These are phyloP conservation scores for Pleurotus platypus DNA, from an alignment of 768 basidiomycete species.

Conservation along the genomic window DNA sequence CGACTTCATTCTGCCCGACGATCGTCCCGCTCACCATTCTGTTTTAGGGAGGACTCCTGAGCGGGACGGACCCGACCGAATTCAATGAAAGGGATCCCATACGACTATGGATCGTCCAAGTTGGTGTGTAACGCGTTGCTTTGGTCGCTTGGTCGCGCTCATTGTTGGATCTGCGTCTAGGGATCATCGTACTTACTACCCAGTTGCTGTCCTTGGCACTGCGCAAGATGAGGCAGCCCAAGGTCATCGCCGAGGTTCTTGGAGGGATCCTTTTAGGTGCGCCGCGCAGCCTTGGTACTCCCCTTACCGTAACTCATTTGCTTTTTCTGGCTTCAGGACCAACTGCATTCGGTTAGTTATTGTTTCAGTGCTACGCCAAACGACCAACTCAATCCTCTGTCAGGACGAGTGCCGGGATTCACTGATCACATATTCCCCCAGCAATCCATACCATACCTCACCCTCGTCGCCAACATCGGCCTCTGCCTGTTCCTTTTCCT, in stretches of 20 bases:
- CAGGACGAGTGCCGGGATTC: constrained; percentile 85
- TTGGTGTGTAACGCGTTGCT: constrained; percentile 42
- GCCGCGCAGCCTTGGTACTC: constrained; percentile 3
- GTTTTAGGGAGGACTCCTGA: constrained; percentile 67
- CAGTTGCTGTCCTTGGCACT: constrained; percentile 72
- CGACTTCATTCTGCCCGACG: background rate
- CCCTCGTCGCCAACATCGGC: constrained; percentile 86
- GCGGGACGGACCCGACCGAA: constrained; percentile 67
- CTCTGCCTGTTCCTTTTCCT: constrained; percentile 88
- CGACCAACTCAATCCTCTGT: background rate
- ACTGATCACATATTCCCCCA: constrained; percentile 80
- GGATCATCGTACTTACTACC: constrained; percentile 79
- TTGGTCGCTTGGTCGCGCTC: background rate
- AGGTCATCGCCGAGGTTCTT: constrained; percentile 78
- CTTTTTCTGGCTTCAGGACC: constrained; percentile 31
- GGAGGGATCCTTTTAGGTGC: constrained; percentile 86
- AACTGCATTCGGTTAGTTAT: constrained; percentile 39
- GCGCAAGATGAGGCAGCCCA: constrained; percentile 78
- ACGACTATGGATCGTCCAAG: constrained; percentile 75
- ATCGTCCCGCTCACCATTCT: background rate
- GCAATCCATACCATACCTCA: constrained; percentile 70
- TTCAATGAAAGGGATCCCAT: constrained; percentile 70
- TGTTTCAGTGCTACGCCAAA: background rate
- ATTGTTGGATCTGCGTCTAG: constrained; percentile 27
- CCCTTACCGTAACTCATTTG: background rate